Conservation (phyloP, 2,329 filamentous ascomycete species). For the Botryosphaeria dothidea region DNA sequence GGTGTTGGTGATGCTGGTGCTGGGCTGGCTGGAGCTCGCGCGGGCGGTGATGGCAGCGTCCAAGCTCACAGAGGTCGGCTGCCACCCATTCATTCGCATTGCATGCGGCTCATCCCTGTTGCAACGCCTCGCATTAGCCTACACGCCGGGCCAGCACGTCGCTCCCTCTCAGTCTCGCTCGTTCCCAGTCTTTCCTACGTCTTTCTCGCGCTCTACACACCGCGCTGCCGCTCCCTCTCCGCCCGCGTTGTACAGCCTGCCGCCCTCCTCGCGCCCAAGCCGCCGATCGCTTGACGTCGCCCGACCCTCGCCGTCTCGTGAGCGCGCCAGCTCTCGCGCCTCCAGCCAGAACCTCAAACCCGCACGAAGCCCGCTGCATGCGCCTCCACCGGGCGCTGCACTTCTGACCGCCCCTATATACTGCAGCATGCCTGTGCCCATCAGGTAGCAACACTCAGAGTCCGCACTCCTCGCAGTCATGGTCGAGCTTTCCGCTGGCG, state of each 20-base stretch:
- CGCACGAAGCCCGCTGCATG: slow-evolving; percentile 7
- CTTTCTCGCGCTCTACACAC: neutral
- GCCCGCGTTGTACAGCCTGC: neutral
- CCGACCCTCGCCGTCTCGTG: slow-evolving; percentile 13
- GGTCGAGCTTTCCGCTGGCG: slow-evolving; percentile 44
- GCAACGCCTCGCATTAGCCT: slow-evolving; percentile 10
- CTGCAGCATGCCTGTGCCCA: slow-evolving; percentile 31
- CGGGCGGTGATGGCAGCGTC: slow-evolving; percentile 14
- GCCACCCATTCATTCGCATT: neutral
- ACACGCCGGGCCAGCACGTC: slow-evolving; percentile 6
- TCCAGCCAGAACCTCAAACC: neutral
- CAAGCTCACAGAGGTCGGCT: too few relatives aligned
- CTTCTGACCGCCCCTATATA: slow-evolving; percentile 2
- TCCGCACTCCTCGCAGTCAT: slow-evolving; percentile 26
- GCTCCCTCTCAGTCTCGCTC: slow-evolving; percentile 12
- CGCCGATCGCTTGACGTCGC: slow-evolving; percentile 10
- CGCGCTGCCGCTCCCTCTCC: slow-evolving; percentile 3
- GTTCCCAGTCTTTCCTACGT: neutral
- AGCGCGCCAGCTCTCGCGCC: slow-evolving; percentile 12
- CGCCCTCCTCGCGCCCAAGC: neutral
- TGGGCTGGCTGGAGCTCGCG: slow-evolving; percentile 9
- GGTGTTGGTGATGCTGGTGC: neutral
- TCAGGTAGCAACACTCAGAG: slow-evolving; percentile 31
- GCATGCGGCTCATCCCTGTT: slow-evolving; percentile 10
- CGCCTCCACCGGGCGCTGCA: slow-evolving; percentile 13